Conservation (phyloP, 805 yeast genomes). For the Wickerhamiella cacticola region DNA sequence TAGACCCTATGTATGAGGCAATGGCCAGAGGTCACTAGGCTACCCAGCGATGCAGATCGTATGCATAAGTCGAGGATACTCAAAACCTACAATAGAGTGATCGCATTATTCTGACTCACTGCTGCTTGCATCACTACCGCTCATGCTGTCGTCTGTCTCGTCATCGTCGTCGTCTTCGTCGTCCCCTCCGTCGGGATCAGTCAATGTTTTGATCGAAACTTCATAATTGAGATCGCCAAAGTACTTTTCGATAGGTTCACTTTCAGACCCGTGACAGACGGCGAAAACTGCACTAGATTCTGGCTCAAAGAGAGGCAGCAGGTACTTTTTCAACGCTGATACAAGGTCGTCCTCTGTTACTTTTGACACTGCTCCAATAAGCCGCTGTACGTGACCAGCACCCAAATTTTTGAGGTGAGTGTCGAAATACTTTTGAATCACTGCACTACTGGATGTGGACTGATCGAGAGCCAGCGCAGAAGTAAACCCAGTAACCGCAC, state of each 20-base stretch:
- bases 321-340: slow-evolving; percentile 42
- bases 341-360: slow-evolving; percentile 40
- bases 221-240: slow-evolving; percentile 47
- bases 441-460: slow-evolving; percentile 53
- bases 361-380: slow-evolving; percentile 41
- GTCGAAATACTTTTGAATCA: slow-evolving; percentile 53
- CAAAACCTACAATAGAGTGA: too few relatives aligned
- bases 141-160: slow-evolving; percentile 18
- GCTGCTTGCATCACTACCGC: slow-evolving; percentile 2
- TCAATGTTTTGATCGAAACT: slow-evolving; percentile 45
- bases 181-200: slow-evolving; percentile 27
- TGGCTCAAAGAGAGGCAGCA: slow-evolving; percentile 51
- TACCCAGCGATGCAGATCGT: too few relatives aligned
- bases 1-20: too few relatives aligned
- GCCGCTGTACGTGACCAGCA: slow-evolving; percentile 43
- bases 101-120: not conserved
- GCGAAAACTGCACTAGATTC: slow-evolving; percentile 48
- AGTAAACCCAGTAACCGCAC: slow-evolving; percentile 66
- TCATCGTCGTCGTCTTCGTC: slow-evolving; percentile 21
- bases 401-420: slow-evolving; percentile 59
- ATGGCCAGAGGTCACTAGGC: too few relatives aligned
- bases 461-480: slow-evolving; percentile 57
- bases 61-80: too few relatives aligned
- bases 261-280: slow-evolving; percentile 60
- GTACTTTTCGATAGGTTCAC: slow-evolving; percentile 35